Evolutionary conservation across 257 asterid species (phyloP), one percentile per base, ranked within the genome.

Genomic region (Solanum bulbocastanum): DNA sequence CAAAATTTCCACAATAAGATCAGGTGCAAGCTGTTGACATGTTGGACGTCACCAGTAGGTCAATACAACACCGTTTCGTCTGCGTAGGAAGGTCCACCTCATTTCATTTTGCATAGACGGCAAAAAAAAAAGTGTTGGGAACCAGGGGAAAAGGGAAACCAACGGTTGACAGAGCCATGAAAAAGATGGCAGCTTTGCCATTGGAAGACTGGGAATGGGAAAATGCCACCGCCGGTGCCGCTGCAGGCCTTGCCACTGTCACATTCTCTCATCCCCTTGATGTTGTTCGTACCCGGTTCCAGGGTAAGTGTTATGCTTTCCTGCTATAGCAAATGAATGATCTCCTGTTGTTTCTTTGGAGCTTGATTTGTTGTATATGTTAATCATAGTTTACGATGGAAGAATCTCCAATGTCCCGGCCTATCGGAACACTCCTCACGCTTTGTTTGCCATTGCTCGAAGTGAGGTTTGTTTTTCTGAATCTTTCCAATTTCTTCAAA

Each of bases 271-370:
- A 96, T 86, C 99, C 99, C 15, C 98, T 97, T 88, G 99, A 97
- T 93, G 98, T 97, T 90, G 92, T 97, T 85, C 99, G 98, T 65
- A 97, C 99, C 33, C 92, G 99, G 89, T 97, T 97, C 92, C 99
- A 97, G 94, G 98, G 98, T 94, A n/a, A 16, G 79, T 72, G 79
- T 18, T 33, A 30, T 49, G 6, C 20, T 44, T 35, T 78, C 35
- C 30, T 73, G 6, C 49, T 76, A 65, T 62, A 22, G 42, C 25
- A 73, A 76, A 68, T 56, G 25, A 2, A 18, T 52, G 71, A 40
- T 42, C 78, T 60, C 5, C 5, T 42, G 23, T 23, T 23, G 16
- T 58, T 72, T 8, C 25, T 33, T 68, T 42, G 40, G 87, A 69
- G 82, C 27, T 75, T 85, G 65, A 73, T 73, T 58, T 22, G 49